Evolutionary conservation across 306 rosid genomes (phyloP).

Genomic region (Aeschynomene evenia): DNA sequence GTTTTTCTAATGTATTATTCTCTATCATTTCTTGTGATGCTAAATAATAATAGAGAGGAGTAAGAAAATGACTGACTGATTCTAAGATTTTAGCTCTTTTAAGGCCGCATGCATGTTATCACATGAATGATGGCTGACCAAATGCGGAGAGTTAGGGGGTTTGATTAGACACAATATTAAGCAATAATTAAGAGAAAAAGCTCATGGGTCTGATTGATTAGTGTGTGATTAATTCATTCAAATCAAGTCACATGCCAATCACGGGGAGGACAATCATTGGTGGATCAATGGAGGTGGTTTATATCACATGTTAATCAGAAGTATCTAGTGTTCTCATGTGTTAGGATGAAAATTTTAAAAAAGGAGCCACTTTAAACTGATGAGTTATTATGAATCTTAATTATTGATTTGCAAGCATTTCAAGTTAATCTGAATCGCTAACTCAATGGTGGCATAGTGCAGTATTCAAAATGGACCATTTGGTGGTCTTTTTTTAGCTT

Average conservation of each 20-base stretch:
- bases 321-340: background rate
- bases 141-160: background rate
- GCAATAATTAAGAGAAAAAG: background rate
- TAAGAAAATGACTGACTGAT: background rate
- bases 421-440: background rate
- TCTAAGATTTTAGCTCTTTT: background rate
- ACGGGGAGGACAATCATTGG: background rate
- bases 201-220: background rate
- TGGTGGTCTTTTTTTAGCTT: background rate
- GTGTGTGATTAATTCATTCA: background rate
- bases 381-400: background rate
- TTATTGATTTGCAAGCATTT: background rate
- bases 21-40: too few relatives aligned
- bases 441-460: background rate
- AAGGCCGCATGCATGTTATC: background rate
- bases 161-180: background rate
- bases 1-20: too few relatives aligned
- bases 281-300: background rate
- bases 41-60: too few relatives aligned
- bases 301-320: slow-evolving; percentile 14
- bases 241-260: slow-evolving; percentile 17
- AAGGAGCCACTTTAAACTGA: background rate
- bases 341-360: background rate
- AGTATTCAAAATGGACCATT: background rate
- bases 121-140: background rate